These are phyloP conservation scores for Plantago lanceolata DNA, from an alignment of 305 asterid genomes.

Conservation along the genomic window DNA sequence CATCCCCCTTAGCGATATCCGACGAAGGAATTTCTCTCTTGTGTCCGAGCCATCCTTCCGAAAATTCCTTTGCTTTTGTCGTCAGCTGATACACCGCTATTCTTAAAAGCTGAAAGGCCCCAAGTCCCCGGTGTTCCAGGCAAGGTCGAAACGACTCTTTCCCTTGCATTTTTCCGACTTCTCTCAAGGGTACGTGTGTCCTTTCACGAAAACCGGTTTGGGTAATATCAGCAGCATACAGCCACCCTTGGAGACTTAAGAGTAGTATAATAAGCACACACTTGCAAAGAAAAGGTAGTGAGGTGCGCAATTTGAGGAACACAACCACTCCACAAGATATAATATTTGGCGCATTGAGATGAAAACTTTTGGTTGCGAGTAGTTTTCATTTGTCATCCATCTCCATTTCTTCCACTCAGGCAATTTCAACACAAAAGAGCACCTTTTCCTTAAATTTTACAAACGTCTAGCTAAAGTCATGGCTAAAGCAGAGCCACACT, in stretches of 20 bases:
- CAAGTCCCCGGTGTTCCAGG: too few species aligned
- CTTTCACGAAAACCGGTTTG: too few species aligned
- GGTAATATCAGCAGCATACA: too few species aligned
- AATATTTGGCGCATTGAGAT: conserved; percentile 18
- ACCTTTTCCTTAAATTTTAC: conserved; percentile 39
- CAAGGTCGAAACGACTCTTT: too few species aligned
- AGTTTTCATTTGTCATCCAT: conserved; percentile 18
- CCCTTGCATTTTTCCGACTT: too few species aligned
- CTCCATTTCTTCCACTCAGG: conserved; percentile 25
- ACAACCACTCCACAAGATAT: conserved; percentile 22
- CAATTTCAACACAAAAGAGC: conserved; percentile 20
- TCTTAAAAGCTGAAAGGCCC: too few species aligned
- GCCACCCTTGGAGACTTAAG: background rate
- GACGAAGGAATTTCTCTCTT: too few species aligned
- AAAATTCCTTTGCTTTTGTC: too few species aligned
- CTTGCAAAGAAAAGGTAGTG: conserved; percentile 27
- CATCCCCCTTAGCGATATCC: too few species aligned
- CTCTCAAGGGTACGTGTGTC: too few species aligned
- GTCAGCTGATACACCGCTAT: too few species aligned
- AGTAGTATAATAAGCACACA: conserved; percentile 12
- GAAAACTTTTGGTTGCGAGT: conserved; percentile 17
- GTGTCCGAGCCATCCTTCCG: too few species aligned
- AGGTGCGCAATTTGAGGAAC: conserved; percentile 59
- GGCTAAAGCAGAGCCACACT: conserved; percentile 25
- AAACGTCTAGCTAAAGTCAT: conserved; percentile 51